Evolutionary conservation across 441 rosid species (phyloP).

Genomic region (Gossypium schwendimanii): DNA sequence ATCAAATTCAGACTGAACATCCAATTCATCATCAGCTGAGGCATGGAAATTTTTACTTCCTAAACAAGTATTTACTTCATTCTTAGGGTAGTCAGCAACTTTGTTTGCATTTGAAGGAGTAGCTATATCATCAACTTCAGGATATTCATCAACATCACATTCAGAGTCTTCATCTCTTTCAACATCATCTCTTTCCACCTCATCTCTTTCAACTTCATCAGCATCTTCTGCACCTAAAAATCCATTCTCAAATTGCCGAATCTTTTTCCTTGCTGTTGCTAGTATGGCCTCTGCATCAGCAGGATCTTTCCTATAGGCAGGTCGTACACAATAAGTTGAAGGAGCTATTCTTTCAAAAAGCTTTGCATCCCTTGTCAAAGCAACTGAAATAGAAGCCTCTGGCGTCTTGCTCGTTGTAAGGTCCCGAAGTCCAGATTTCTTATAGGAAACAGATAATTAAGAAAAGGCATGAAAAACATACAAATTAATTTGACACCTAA

Average conservation of each 20-base stretch:
- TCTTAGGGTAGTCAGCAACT: constrained; percentile 27
- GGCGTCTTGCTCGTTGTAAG: constrained; percentile 97
- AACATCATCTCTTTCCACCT: constrained; percentile 48
- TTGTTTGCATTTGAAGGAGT: constrained; percentile 42
- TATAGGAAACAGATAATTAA: constrained; percentile 12
- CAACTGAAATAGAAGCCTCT: constrained; percentile 99
- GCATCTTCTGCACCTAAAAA: constrained; percentile 76
- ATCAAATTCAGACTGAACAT: constrained; percentile 25
- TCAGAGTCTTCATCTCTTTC: constrained; percentile 95
- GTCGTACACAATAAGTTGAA: constrained; percentile 90
- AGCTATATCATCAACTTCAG: constrained; percentile 81
- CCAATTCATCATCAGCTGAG: constrained; percentile 27
- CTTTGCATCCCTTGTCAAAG: constrained; percentile 94
- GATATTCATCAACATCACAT: constrained; percentile 80
- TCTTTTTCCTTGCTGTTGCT: constrained; percentile 83
- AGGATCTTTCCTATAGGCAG: constrained; percentile 91
- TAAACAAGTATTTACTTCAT: constrained; percentile 32
- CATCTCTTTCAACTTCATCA: constrained; percentile 91
- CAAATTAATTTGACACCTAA: constrained; percentile 6
- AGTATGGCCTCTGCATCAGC: constrained; percentile 90
- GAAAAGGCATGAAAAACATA: neutral
- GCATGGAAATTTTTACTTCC: constrained; percentile 36
- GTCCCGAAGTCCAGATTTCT: constrained; percentile 99
- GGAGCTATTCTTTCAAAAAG: constrained; percentile 99
- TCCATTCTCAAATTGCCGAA: constrained; percentile 80